Evolutionary conservation across 2,329 filamentous ascomycete genomes (phyloP), one percentile per base, ranked within the genome.

Genomic region (Colletotrichum cordylinicola): DNA sequence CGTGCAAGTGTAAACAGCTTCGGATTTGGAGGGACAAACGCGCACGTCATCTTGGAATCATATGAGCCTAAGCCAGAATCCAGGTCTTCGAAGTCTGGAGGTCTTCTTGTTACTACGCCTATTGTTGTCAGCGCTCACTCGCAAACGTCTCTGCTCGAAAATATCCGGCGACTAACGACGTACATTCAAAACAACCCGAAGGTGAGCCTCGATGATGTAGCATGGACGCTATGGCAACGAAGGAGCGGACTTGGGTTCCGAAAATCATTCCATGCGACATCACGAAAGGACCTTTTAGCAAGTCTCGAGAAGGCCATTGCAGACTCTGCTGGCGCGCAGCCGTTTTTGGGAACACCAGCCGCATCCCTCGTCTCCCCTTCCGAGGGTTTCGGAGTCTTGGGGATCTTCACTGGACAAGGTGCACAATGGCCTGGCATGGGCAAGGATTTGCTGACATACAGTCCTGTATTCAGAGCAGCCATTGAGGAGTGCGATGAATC

Each of bases 1-100:
- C 81, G 81, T n/a, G 78, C 87, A 48, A 86, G 86, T 43, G 74
- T 83, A 65, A 82, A 83, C 77, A 81, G 82, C 13, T 83, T 83
- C 21, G 82, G 82, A 0, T 81, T 79, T 7, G 81, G 82, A 0
- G 81, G 81, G 0, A 79, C 79, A 1, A 83, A 82, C 13, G 78
- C 78, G 0, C 82, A 83, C 39, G 79, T 80, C 2, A 78, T 83
- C 12, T 64, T 82, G 4, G 78, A 81, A n/a, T 78, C 72, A 5
- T 58, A 67, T 6, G 69, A 55, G 10, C 21, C 27, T 2, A 2
- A 27, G 21, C 12, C 21, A 66, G 33, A 66, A 18, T 4, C 0
- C 8, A 15, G 2, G 10, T 13, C 35, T 66, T 24, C 31, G 10
- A 61, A 8, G 2, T 29, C 1, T 33, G 15, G 24, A 0, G 0